Evolutionary conservation across 2,329 filamentous ascomycete genomes (phyloP).

Genomic region (Penicillium thymicola): DNA sequence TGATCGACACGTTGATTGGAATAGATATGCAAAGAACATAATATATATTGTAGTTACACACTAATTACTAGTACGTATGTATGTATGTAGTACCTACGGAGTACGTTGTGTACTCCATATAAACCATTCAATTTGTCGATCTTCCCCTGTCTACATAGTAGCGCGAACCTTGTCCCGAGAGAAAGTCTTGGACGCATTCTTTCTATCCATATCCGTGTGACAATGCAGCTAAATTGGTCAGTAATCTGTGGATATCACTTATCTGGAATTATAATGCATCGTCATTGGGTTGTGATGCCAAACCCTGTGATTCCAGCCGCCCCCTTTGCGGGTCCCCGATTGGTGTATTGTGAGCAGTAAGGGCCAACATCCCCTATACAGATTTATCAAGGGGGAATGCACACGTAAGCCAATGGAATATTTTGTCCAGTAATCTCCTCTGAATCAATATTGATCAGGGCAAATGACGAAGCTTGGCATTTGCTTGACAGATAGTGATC

Average conservation of each 20-base stretch:
- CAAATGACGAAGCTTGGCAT: conserved; percentile 15
- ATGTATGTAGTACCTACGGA: not conserved
- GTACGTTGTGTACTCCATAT: not conserved
- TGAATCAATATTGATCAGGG: conserved; percentile 1
- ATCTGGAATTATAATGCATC: not conserved
- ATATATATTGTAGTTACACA: not conserved
- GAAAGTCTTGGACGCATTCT: conserved; percentile 11
- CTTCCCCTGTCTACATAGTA: conserved; percentile 13
- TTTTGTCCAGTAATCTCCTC: not conserved
- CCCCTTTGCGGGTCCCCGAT: conserved; percentile 5
- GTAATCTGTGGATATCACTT: not conserved
- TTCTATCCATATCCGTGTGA: conserved; percentile 12
- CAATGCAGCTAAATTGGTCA: conserved; percentile 11
- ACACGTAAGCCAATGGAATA: conserved; percentile 11
- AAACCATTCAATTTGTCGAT: conserved; percentile 20
- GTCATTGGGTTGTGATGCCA: conserved; percentile 2
- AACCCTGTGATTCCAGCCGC: not conserved
- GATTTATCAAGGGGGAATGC: conserved; percentile 3
- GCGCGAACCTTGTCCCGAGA: conserved; percentile 15
- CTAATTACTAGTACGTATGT: not conserved
- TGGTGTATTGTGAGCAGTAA: conserved; percentile 1
- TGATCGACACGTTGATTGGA: conserved; percentile 18
- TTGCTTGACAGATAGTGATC: conserved; percentile 12
- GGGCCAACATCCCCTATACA: conserved; percentile 11
- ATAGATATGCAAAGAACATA: conserved; percentile 10